Conservation (phyloP, 2,329 filamentous ascomycete species). For the Sporothrix sp. region DNA sequence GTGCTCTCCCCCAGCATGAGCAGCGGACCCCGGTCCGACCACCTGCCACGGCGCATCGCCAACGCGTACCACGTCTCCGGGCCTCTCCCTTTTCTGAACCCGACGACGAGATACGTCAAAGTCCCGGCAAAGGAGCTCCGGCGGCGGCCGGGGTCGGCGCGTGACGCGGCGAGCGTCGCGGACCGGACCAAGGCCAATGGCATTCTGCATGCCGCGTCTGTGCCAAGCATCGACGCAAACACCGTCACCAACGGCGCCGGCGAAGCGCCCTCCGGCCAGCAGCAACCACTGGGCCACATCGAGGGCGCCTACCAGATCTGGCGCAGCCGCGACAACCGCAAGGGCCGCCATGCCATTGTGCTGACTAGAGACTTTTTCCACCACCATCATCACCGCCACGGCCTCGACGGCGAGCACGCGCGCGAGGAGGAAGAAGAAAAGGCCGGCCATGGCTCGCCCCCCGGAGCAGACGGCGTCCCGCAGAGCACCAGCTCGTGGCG, state of each 20-base stretch:
- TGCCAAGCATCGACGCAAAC: background rate
- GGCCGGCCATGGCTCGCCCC: too few species aligned
- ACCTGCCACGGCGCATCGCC: slow-evolving; percentile 11
- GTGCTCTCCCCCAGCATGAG: background rate
- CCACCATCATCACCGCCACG: background rate
- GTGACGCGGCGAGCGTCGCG: too few species aligned
- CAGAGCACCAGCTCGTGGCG: slow-evolving; percentile 19
- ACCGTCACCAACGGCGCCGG: background rate
- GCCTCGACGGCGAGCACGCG: background rate
- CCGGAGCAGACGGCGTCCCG: background rate
- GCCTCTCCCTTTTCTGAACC: slow-evolving; percentile 16
- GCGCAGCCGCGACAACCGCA: slow-evolving; percentile 35
- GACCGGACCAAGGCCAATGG: background rate
- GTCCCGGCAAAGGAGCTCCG: slow-evolving; percentile 3
- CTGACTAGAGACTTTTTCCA: slow-evolving; percentile 18
- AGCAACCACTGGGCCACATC: background rate
- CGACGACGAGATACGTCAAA: slow-evolving; percentile 18
- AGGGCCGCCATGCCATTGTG: slow-evolving; percentile 30
- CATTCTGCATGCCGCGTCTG: background rate
- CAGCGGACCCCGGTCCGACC: background rate
- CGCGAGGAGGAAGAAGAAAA: background rate
- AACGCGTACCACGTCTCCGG: background rate
- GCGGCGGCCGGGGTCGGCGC: too few species aligned
- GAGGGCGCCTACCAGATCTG: slow-evolving; percentile 27
- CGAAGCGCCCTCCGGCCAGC: background rate